These are phyloP conservation scores for Xylaria arbuscula DNA, from an alignment of 2,329 filamentous ascomycete species.

Conservation along the genomic window DNA sequence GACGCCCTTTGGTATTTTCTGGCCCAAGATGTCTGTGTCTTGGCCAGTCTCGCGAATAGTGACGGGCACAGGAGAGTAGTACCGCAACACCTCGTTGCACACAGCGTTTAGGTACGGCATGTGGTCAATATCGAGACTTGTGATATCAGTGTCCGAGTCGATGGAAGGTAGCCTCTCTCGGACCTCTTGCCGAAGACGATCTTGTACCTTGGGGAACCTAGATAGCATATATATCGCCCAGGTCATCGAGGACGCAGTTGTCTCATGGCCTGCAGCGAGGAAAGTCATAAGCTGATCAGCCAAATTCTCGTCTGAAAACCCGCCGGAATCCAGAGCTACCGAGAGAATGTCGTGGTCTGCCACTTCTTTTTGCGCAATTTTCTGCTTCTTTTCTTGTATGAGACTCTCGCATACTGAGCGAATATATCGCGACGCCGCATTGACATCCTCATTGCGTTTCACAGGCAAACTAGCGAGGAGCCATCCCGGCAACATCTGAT, in stretches of 20 bases:
- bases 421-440: conserved; percentile 67
- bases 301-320: conserved; percentile 54
- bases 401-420: conserved; percentile 74
- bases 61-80: conserved; percentile 59
- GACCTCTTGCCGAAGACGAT: conserved; percentile 55
- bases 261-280: conserved; percentile 58
- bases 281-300: conserved; percentile 58
- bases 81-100: conserved; percentile 57
- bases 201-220: conserved; percentile 52
- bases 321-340: conserved; percentile 52
- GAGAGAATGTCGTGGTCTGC: conserved; percentile 53
- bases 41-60: conserved; percentile 69
- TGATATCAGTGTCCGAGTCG: conserved; percentile 46
- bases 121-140: conserved; percentile 53
- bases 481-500: conserved; percentile 71
- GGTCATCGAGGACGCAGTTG: conserved; percentile 55
- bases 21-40: conserved; percentile 67
- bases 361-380: conserved; percentile 58
- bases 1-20: conserved; percentile 71
- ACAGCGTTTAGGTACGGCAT: conserved; percentile 57
- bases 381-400: conserved; percentile 74
- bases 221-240: conserved; percentile 57
- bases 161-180: conserved; percentile 52
- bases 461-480: conserved; percentile 74
- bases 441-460: conserved; percentile 74